Conservation (phyloP, 2,329 filamentous ascomycete genomes). For the Monosporascus sp. region DNA sequence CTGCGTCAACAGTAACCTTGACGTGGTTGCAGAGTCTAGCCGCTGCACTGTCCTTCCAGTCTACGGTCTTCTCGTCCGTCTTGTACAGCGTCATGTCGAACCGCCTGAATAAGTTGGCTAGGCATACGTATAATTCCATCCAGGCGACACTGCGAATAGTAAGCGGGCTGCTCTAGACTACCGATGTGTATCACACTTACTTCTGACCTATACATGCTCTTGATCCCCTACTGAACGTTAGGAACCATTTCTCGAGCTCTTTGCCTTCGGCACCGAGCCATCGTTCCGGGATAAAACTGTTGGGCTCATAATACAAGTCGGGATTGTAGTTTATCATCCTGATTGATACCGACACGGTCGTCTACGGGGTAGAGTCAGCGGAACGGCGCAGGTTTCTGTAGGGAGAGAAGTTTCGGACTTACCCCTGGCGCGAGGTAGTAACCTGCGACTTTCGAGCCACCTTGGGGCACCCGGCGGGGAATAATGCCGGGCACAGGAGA, state of each 20-base stretch:
- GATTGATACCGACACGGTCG: conserved; percentile 7
- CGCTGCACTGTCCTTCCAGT: conserved; percentile 1
- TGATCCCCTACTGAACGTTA: conserved; percentile 7
- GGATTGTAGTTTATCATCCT: conserved; percentile 6
- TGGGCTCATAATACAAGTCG: conserved; percentile 2
- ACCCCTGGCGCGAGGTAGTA: neutral
- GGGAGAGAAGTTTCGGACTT: neutral
- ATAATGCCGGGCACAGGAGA: neutral
- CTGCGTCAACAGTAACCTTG: neutral
- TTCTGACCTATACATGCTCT: conserved; percentile 8
- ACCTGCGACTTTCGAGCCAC: neutral
- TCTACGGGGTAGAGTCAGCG: neutral
- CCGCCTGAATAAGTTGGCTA: conserved; percentile 10
- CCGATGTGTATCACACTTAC: neutral
- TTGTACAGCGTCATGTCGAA: conserved; percentile 6
- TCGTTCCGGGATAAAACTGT: conserved; percentile 8
- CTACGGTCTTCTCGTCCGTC: conserved; percentile 2
- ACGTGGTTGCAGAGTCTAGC: neutral
- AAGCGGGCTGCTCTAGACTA: neutral
- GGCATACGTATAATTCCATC: conserved; percentile 6
- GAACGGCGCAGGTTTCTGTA: neutral
- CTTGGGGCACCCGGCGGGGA: neutral
- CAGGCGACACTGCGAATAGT: conserved; percentile 4
- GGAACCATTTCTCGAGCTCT: conserved; percentile 10
- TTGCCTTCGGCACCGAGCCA: conserved; percentile 6